A percentile compares a stretch with the other conserved stretches of the same genome.
Evolutionary conservation across 352 stramenopile species (phyloP).

Genomic region (Phytophthora uliginosa): DNA sequence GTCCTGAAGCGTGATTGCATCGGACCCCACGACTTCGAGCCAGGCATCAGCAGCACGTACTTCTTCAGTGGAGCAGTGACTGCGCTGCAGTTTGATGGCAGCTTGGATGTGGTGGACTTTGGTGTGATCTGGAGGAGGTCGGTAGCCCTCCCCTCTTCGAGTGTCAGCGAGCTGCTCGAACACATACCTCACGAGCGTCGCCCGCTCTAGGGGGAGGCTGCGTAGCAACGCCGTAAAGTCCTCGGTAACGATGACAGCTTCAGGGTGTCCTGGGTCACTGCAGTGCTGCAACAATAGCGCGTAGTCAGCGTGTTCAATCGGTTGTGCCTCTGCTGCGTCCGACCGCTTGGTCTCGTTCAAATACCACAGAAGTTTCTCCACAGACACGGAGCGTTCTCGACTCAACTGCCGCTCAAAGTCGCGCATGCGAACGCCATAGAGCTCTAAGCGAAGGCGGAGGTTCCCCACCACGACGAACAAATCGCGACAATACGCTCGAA

Average conservation of each 20-base stretch:
- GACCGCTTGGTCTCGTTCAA: slow-evolving; percentile 24
- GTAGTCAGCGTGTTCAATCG: slow-evolving; percentile 54
- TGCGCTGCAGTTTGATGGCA: slow-evolving; percentile 57
- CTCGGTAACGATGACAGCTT: slow-evolving; percentile 27
- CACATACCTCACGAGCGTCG: slow-evolving; percentile 50
- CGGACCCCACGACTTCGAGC: slow-evolving; percentile 29
- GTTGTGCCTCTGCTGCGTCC: background rate
- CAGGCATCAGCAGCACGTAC: slow-evolving; percentile 43
- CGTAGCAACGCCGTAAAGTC: slow-evolving; percentile 53
- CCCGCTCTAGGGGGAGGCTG: slow-evolving; percentile 46
- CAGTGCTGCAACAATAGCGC: slow-evolving; percentile 65
- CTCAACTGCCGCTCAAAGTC: slow-evolving; percentile 31
- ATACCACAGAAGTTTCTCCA: slow-evolving; percentile 24
- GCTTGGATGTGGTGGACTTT: slow-evolving; percentile 57
- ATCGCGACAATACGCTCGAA: slow-evolving; percentile 55
- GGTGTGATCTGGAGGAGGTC: slow-evolving; percentile 59
- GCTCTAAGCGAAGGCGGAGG: slow-evolving; percentile 39
- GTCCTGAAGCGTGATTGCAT: slow-evolving; percentile 39
- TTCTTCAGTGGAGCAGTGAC: slow-evolving; percentile 49
- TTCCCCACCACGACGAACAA: slow-evolving; percentile 47
- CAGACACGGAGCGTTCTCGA: slow-evolving; percentile 20
- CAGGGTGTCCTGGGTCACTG: slow-evolving; percentile 26
- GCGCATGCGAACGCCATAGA: slow-evolving; percentile 42
- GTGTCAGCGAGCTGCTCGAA: slow-evolving; percentile 72
- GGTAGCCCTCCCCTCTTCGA: slow-evolving; percentile 48